phyloP scores from a whole-genome alignment of 208 protist species.

The Leishmania gerbilli region DNA sequence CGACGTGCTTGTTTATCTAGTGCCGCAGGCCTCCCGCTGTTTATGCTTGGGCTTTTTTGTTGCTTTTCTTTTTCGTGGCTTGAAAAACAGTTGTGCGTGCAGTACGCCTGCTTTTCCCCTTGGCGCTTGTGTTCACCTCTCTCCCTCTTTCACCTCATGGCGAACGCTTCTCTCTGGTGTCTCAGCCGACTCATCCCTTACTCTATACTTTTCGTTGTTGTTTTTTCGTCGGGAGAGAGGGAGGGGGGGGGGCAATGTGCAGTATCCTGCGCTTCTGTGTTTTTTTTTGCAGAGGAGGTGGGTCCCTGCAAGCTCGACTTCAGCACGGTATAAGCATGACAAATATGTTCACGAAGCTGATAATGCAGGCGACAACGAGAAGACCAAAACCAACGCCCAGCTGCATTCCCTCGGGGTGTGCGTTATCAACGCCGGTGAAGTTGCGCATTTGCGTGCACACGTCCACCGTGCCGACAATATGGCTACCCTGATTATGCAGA shows the following conservation, averaged over 20 bases:
- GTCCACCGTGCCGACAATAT: not conserved
- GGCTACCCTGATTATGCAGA: slow-evolving; percentile 16
- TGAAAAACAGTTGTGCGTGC: not conserved
- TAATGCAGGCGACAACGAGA: slow-evolving; percentile 29
- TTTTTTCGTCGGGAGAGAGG: too few relatives aligned
- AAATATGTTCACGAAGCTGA: slow-evolving; percentile 43
- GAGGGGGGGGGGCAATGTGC: not conserved
- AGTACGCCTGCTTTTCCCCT: not conserved
- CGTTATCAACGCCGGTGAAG: slow-evolving; percentile 17
- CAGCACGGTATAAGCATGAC: slow-evolving; percentile 37
- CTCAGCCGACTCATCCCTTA: not conserved
- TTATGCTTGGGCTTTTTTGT: not conserved
- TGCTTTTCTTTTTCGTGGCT: not conserved
- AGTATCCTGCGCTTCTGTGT: not conserved
- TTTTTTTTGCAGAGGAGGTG: not conserved
- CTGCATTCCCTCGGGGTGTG: slow-evolving; percentile 24
- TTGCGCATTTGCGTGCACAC: slow-evolving; percentile 27
- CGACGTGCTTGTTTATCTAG: not conserved
- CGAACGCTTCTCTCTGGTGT: not conserved
- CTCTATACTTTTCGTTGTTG: not conserved
- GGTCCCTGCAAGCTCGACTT: not conserved
- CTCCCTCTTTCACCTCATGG: not conserved
- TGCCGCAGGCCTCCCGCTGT: not conserved
- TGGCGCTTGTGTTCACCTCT: not conserved
- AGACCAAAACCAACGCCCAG: slow-evolving; percentile 53